phyloP scores from a whole-genome alignment of 345 rosid genomes.

The Gossypium longicalyx region DNA sequence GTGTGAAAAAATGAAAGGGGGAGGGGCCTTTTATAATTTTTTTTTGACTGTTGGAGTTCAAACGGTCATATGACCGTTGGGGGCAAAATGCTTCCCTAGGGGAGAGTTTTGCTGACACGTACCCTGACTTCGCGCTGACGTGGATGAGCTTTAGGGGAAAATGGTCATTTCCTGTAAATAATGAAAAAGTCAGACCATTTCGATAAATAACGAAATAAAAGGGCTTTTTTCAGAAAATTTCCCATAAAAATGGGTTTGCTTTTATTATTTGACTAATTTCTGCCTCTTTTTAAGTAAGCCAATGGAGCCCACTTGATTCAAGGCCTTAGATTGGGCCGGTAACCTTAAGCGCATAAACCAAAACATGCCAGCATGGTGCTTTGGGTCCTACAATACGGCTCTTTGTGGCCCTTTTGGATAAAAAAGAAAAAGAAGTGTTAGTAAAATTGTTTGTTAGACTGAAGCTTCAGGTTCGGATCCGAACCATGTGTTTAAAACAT shows the following conservation, averaged over 20 bases:
- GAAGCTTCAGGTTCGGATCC: slow-evolving; percentile 45
- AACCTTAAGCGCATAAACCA: slow-evolving; percentile 10
- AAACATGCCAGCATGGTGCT: slow-evolving; percentile 25
- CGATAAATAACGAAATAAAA: no score
- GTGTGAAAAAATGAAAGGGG: no score
- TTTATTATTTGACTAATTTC: background rate
- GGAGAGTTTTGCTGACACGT: no score
- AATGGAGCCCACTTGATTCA: slow-evolving; percentile 27
- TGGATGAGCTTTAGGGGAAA: no score
- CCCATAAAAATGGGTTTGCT: background rate
- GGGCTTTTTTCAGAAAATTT: no score
- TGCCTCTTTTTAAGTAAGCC: slow-evolving; percentile 17
- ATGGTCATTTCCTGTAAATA: no score
- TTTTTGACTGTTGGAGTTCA: no score
- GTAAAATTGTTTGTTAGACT: background rate
- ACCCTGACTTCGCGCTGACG: no score
- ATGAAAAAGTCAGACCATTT: no score
- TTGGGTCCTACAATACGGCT: slow-evolving; percentile 22
- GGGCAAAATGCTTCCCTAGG: no score
- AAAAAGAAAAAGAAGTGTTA: background rate
- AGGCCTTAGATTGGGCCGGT: slow-evolving; percentile 36
- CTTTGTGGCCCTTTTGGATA: slow-evolving; percentile 22
- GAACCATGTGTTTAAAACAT: slow-evolving; percentile 41
- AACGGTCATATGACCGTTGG: no score
- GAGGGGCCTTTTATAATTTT: no score